Percentiles rank a stretch among this genome's conserved stretches.
Conservation (phyloP, 1,284 basidiomycete species). For the Malassezia restricta region DNA sequence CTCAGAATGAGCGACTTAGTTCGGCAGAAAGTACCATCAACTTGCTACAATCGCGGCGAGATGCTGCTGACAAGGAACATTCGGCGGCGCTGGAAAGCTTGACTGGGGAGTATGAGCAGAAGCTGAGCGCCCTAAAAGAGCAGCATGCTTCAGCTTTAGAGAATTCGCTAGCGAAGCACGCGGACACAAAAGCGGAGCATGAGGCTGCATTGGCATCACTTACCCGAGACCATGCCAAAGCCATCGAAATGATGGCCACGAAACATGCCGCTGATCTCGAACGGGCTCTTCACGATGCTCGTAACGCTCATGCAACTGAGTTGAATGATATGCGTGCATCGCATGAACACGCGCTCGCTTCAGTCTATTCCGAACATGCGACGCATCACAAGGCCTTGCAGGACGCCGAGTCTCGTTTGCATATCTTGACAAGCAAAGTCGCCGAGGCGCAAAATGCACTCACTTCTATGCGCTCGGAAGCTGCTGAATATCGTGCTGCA, state of each 20-base stretch:
- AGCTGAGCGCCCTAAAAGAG: background rate
- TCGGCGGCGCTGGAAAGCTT: background rate
- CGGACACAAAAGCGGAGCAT: background rate
- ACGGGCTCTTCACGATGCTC: conserved; percentile 4
- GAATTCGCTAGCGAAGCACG: background rate
- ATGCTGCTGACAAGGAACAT: conserved; percentile 5
- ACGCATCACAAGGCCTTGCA: conserved; percentile 18
- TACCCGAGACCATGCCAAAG: background rate
- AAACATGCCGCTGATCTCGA: background rate
- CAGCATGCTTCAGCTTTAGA: background rate
- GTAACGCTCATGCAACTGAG: conserved; percentile 1
- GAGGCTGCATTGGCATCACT: background rate
- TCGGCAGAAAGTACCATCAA: background rate
- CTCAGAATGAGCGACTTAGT: background rate
- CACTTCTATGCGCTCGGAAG: conserved; percentile 18
- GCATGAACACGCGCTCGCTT: background rate
- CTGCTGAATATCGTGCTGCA: conserved; percentile 20
- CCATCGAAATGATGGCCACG: background rate
- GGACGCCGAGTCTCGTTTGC: background rate
- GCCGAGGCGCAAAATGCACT: conserved; percentile 7
- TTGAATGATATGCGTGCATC: background rate
- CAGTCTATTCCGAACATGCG: background rate
- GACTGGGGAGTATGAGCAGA: background rate
- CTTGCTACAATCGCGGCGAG: conserved; percentile 1
- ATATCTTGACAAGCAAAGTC: background rate